These are phyloP conservation scores for Rhizoclosmatium sp. DNA, from an alignment of 192 early-diverging fungal genomes.

Conservation along the genomic window DNA sequence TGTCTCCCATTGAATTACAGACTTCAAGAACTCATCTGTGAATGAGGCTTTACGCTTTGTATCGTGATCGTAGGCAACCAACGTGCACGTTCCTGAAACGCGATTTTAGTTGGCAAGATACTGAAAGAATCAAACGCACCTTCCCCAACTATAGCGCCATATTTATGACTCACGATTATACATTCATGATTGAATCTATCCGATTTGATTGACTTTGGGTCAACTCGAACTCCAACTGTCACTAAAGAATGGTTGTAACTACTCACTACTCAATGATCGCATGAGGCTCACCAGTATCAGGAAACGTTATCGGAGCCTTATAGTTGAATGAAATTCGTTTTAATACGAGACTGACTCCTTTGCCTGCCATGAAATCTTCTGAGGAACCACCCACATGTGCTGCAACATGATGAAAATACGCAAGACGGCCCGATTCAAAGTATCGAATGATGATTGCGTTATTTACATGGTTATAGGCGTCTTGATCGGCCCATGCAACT, in stretches of 20 bases:
- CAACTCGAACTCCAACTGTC: conserved; percentile 22
- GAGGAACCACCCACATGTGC: conserved; percentile 20
- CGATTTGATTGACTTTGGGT: conserved; percentile 20
- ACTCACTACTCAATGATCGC: background rate
- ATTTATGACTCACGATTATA: conserved; percentile 50
- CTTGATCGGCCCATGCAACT: conserved; percentile 39
- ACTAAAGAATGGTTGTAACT: background rate
- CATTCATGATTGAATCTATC: conserved; percentile 50
- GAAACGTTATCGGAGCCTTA: conserved; percentile 46
- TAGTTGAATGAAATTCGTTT: conserved; percentile 51
- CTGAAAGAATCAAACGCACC: conserved; percentile 12
- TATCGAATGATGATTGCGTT: conserved; percentile 34
- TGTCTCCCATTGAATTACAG: background rate
- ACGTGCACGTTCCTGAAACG: background rate
- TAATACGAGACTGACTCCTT: conserved; percentile 49
- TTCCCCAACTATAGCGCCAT: conserved; percentile 46
- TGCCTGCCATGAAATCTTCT: conserved; percentile 37
- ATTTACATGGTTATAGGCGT: conserved; percentile 35
- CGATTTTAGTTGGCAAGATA: conserved; percentile 37
- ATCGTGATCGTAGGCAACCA: conserved; percentile 51
- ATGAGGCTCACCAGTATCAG: conserved; percentile 44
- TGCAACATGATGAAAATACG: conserved; percentile 53
- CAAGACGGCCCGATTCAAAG: conserved; percentile 36
- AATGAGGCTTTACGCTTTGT: conserved; percentile 37
- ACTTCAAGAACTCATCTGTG: conserved; percentile 40